These are phyloP conservation scores for Calonectria multiphialidica DNA, from an alignment of 2,329 filamentous ascomycete species.

Conservation along the genomic window DNA sequence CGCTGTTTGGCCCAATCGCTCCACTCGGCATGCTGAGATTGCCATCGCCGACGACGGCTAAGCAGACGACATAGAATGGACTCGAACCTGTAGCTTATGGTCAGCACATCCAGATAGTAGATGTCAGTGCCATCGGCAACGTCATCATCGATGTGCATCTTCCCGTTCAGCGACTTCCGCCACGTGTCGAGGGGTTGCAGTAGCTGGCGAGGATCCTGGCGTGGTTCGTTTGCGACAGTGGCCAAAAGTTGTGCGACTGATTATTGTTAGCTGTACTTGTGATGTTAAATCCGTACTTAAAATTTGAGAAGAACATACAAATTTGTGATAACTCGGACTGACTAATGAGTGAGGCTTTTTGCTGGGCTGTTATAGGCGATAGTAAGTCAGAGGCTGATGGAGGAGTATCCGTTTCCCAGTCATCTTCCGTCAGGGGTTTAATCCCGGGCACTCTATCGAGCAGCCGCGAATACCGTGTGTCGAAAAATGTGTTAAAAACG, in stretches of 20 bases:
- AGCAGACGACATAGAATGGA: conserved; percentile 30
- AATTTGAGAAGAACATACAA: conserved; percentile 4
- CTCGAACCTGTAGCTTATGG: conserved; percentile 30
- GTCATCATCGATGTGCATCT: neutral
- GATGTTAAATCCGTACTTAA: neutral
- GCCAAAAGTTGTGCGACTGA: neutral
- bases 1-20: conserved; percentile 28
- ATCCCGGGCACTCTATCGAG: neutral
- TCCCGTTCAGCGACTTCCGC: conserved; percentile 16
- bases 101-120: conserved; percentile 14
- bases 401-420: conserved; percentile 29
- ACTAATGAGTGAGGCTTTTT: conserved; percentile 19
- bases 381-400: neutral
- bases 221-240: neutral
- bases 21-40: neutral
- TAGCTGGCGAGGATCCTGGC: neutral
- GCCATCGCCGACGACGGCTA: conserved; percentile 17
- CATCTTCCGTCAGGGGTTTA: neutral
- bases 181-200: conserved; percentile 12
- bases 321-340: conserved; percentile 28
- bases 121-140: neutral
- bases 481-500: conserved; percentile 27
- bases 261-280: neutral
- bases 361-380: neutral
- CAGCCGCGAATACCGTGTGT: conserved; percentile 17